A percentile compares a stretch with the other conserved stretches of the same genome.
Evolutionary conservation across 2,329 filamentous ascomycete species (phyloP).

Genomic region (Ceratocystis albifundus): DNA sequence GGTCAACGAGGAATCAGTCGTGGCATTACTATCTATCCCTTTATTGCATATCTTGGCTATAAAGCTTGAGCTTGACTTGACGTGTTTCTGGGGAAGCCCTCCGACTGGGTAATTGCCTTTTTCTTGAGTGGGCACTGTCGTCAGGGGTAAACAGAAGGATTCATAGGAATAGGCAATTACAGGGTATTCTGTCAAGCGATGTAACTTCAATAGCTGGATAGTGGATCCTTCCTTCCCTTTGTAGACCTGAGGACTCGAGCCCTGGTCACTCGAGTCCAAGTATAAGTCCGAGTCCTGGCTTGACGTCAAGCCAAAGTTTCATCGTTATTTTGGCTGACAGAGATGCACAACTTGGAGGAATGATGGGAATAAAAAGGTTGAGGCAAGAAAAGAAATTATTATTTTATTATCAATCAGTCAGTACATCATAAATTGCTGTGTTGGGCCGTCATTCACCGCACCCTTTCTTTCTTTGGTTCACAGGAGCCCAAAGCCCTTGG

Average conservation of each 20-base stretch:
- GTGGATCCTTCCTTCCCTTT: neutral
- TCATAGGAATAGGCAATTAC: neutral
- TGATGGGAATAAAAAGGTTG: too few relatives aligned
- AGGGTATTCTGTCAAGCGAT: neutral
- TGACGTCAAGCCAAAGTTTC: neutral
- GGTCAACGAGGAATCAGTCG: too few relatives aligned
- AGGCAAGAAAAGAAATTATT: too few relatives aligned
- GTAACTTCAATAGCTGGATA: neutral
- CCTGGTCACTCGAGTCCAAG: neutral
- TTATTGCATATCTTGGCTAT: too few relatives aligned
- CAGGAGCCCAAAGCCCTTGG: constrained; percentile 24
- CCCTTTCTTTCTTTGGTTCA: neutral
- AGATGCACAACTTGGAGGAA: neutral
- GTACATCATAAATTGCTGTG: too few relatives aligned
- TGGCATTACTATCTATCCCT: too few relatives aligned
- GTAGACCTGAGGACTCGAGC: neutral
- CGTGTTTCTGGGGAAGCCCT: too few relatives aligned
- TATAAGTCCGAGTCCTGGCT: neutral
- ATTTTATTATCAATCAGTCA: too few relatives aligned
- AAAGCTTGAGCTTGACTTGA: too few relatives aligned
- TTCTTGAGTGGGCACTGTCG: neutral
- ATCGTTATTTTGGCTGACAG: neutral
- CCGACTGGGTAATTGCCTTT: too few relatives aligned
- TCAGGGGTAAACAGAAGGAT: neutral
- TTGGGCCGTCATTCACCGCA: neutral